Base-by-base conservation (phyloP, 139 green algal genomes). In the Zygnema circumcarinatum region DNA sequence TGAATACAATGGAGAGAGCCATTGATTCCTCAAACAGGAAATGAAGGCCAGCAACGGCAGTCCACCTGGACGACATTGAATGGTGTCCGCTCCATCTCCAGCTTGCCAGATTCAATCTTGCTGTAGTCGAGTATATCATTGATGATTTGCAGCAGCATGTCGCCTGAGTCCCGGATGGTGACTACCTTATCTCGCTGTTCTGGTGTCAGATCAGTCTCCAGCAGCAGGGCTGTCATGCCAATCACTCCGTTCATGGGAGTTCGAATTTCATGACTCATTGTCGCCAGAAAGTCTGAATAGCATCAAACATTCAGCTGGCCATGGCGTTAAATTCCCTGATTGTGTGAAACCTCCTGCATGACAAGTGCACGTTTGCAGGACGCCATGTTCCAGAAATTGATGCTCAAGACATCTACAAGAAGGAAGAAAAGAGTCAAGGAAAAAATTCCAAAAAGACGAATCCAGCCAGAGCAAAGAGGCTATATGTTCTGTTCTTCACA, bases 181-280 rank as follows among this genome's bases (percentile, higher is more conserved):
- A 42, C 2, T n/a, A 74, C 83, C 3, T 88, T 40, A 2, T 88
- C 83, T 25, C 40, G 38, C 40, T 88, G 83, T 40, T 84, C 68
- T 2, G 67, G 29, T n/a, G n/a, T 87, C 76, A 88, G 25, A 29
- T 88, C 31, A 22, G 72, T 88, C 72, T 88, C 83, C 1, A 88
- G 68, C 1, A 86, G 32, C 2, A 86, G 73, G 0, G 11, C 74
- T 2, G 16, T n/a, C 83, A 88, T 86, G 35, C 82, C 83, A 0
- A 88, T n/a, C 0, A 88, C 83, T 32, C 74, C 82, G 41, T 88
- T 88, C 33, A 95, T 81, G 20, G 93, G 93, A 2, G 93, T 95
- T 47, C 93, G 90, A 52, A 95, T 95, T 83, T 95, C 93, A 68
- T 95, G 93, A 84, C 83, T 92, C 81, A 95, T 94, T 69, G 92